Evolutionary conservation across 306 rosid species (phyloP), one percentile per base, ranked within the genome.

Genomic region (Vicia sativa): DNA sequence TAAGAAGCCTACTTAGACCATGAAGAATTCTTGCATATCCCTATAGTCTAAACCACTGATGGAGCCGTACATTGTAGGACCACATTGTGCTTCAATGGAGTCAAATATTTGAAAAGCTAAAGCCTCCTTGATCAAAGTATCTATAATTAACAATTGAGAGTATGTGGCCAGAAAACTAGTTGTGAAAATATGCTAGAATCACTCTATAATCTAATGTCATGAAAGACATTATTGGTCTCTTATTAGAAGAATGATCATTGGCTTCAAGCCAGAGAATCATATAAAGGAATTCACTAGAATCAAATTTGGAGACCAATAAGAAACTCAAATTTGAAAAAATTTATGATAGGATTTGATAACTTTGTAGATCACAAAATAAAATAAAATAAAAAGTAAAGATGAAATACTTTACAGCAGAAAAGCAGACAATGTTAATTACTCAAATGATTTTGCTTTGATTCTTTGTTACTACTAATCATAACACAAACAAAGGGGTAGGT

Each of bases 311-410:
- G 65, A 50, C 62, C 67, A 53, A 48, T 62, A 31, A 65, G 38
- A 35, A 68, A 49, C 42, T 63, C 15, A 14, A 46, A 31, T 21
- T 28, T 35, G 16, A 52, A 21, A 53, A 65, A 41, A 21, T 39
- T 37, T 25, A 14, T 55, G 19, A n/a, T 35, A 57, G 28, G 55
- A 68, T 35, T 38, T 25, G 52, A 81, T 41, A 49, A 26, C 74
- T 73, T 73, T 52, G 7, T 19, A n/a, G 38, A 61, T 69, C 75
- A 16, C 66, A 49, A 73, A 52, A 14, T 28, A n/a, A n/a, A n/a
- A n/a, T n/a, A n/a, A n/a, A n/a, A 44, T 50, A 34, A 34, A 6
- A 44, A 53, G 41, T 67, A 83, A 80, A 80, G 85, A 71, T 66
- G n/a, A 52, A 16, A 15, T 46, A 43, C 80, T 83, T 83, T 83